Evolutionary conservation across 1,139 yeast genomes (phyloP), one percentile per base, ranked within the genome.

Genomic region (Candida pseudocylindracea): DNA sequence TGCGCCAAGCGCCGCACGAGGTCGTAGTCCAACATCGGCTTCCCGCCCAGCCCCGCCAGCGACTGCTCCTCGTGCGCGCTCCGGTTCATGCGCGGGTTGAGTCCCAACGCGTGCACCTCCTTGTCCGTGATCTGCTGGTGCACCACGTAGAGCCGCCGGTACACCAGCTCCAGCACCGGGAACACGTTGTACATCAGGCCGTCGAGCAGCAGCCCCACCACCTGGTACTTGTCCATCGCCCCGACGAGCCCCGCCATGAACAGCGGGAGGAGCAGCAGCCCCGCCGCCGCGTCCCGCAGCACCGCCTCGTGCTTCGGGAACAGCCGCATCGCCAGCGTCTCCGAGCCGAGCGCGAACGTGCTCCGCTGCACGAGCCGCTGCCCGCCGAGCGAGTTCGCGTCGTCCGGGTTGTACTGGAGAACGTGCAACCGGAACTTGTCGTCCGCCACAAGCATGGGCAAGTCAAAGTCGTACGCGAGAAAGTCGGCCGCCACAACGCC

Each of bases 371-470:
- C 53, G 33, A 88, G 57, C 37, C 72, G 57, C 42, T 75, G 83
- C 2, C 98, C 98, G 35, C 81, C 72, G 27, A 72, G 54, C 1
- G 95, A 79, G 12, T 65, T 58, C 0, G 92, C 79, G 46, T 81
- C 93, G 43, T 83, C 95, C 0, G 98, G 98, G 40, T 88, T 93
- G 48, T 79, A 88, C 44, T 80, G 81, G 29, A 83, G 53, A 11
- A 88, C 48, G 46, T 81, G 93, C 29, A 88, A 47, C n/a, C 66
- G 60, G 29, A 71, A 66, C 34, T 71, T 63, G 35, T 67, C 63
- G 48, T 85, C 96, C 2, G 85, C 79, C 12, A 74, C 63, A 2
- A 73, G 56, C 32, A 81, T 60, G 42, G 51, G 71, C 5, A 85
- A 53, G 33, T 75, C 78, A 12, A 76, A 76, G 38, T 73, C 76